Evolutionary conservation across 495 filamentous ascomycete species (phyloP), one percentile per base, ranked within the genome.

Genomic region (Aspergillus saccharolyticus): DNA sequence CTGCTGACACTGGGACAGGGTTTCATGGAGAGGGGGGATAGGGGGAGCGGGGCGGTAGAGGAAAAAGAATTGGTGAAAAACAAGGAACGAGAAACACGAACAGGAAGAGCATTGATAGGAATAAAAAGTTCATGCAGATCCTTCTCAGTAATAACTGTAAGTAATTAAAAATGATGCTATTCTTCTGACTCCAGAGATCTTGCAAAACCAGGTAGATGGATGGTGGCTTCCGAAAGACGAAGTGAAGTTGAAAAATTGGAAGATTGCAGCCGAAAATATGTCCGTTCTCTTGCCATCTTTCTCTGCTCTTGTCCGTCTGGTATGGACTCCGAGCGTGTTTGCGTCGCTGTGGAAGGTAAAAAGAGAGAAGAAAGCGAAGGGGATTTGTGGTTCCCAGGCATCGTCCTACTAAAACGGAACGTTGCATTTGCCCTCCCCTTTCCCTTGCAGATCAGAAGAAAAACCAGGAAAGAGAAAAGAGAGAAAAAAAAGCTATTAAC

Each of bases 401-500:
- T 63, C 55, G 58, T 63, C 22, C 6, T 50, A 63, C 53, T 45
- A 53, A 58, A 61, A 58, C 57, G 59, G 60, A 65, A 57, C 52
- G 44, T 63, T 67, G 62, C 58, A 65, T 64, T 70, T 61, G 44
- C 55, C 53, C 57, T 62, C 56, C 59, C 55, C 61, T 62, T 53
- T 63, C 58, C 10, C 33, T 39, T 39, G 33, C 33, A 39, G 33
- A 39, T 39, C 33, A 39, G 14, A 39, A 39, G 33, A 39, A 39
- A 39, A 39, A 39, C 14, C 33, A 39, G 33, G 12, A 39, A 39
- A 39, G 33, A 28, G 14, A 39, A 12, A 15, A 39, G 10, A 12
- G 14, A 54, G 60, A 63, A 57, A 66, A 66, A 70, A 70, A 76
- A 76, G 69, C 70, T 74, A 77, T 75, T 75, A 77, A 75, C 70